A percentile compares a stretch with the other conserved stretches of the same genome.
These are phyloP conservation scores for Picea abies DNA, from an alignment of 83 land plant genomes.

Conservation along the genomic window DNA sequence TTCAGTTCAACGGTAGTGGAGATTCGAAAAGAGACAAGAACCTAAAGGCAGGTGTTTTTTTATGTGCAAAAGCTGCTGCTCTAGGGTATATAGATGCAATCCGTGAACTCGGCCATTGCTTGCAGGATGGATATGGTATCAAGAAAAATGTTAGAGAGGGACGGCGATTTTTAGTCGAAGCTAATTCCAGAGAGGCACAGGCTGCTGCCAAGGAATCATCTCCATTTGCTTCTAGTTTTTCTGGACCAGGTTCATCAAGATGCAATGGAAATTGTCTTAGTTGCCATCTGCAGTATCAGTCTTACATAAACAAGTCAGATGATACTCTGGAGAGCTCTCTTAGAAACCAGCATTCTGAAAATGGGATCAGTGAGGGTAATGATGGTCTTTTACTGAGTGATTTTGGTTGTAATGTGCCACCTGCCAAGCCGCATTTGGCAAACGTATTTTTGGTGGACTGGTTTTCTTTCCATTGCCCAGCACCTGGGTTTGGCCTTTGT, in stretches of 20 bases:
- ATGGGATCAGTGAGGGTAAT: background rate
- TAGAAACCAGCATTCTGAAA: constrained; percentile 9
- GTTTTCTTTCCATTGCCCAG: constrained; percentile 15
- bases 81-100: constrained; percentile 34
- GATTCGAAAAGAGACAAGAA: constrained; percentile 30
- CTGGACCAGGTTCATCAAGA: constrained; percentile 6
- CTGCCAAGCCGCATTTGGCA: constrained; percentile 16
- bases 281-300: constrained; percentile 10
- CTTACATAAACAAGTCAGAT: constrained; percentile 13
- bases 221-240: constrained; percentile 5
- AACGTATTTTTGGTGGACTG: constrained; percentile 22
- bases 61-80: constrained; percentile 34
- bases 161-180: constrained; percentile 29
- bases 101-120: constrained; percentile 35
- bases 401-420: constrained; percentile 19
- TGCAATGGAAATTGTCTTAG: background rate
- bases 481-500: constrained; percentile 21
- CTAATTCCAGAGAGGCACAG: constrained; percentile 35
- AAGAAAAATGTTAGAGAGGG: constrained; percentile 23
- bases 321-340: background rate
- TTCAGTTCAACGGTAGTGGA: constrained; percentile 37
- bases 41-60: constrained; percentile 31
- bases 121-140: constrained; percentile 36
- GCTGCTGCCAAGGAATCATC: constrained; percentile 27
- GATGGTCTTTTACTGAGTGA: constrained; percentile 16